These are phyloP conservation scores for Globisporangium uncinulatum DNA, from an alignment of 352 stramenopile genomes.

Conservation along the genomic window DNA sequence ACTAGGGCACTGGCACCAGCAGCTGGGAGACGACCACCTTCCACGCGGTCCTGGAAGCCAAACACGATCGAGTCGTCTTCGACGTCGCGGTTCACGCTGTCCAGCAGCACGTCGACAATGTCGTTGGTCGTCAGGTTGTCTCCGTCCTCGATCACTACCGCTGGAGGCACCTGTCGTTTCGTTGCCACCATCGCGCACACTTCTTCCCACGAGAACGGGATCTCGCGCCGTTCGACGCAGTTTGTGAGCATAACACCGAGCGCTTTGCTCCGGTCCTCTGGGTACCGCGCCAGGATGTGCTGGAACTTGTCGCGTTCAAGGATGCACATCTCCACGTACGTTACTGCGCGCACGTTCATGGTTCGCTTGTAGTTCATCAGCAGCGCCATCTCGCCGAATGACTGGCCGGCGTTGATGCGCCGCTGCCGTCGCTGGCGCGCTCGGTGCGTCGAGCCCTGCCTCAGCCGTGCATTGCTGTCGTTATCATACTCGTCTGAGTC, in stretches of 20 bases:
- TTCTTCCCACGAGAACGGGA: conserved; percentile 8
- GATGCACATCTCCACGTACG: conserved; percentile 21
- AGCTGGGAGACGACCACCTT: too few species aligned
- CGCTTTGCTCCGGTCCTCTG: conserved; percentile 10
- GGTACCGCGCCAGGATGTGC: conserved; percentile 8
- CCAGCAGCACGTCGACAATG: conserved; percentile 6
- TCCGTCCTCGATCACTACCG: conserved; percentile 2
- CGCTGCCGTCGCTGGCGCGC: conserved; percentile 3
- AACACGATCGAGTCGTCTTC: conserved; percentile 5
- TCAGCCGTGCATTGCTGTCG: neutral
- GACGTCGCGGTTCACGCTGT: conserved; percentile 4
- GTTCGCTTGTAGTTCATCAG: conserved; percentile 22
- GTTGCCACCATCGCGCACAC: neutral
- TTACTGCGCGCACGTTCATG: conserved; percentile 14
- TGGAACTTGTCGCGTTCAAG: conserved; percentile 12
- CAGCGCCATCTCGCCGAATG: conserved; percentile 29
- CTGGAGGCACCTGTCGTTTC: neutral
- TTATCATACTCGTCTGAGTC: neutral
- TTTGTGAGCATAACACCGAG: conserved; percentile 17
- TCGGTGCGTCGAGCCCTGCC: neutral
- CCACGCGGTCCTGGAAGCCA: conserved; percentile 1
- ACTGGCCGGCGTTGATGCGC: conserved; percentile 13
- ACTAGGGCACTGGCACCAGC: too few species aligned
- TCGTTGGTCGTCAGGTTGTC: conserved; percentile 6
- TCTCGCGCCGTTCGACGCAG: conserved; percentile 14